These are phyloP conservation scores for Podaxis sp. DNA, from an alignment of 768 basidiomycete genomes.

Conservation along the genomic window DNA sequence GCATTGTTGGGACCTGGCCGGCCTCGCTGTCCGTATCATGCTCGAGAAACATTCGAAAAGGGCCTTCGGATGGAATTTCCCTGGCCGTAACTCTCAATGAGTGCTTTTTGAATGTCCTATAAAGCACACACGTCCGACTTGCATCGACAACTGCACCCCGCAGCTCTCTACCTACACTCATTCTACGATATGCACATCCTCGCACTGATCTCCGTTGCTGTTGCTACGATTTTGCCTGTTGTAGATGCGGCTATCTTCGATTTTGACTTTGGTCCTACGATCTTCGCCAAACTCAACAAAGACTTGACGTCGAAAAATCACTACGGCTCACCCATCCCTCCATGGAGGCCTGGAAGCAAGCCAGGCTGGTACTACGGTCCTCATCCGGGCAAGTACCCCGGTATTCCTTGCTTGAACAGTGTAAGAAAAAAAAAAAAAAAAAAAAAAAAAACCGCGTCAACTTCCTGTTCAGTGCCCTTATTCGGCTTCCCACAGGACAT, in stretches of 20 bases:
- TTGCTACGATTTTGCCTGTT: neutral
- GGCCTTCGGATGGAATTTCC: no score
- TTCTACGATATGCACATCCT: neutral
- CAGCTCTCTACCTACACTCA: neutral
- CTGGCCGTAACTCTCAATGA: neutral
- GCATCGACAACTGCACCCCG: neutral
- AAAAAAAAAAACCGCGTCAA: constrained; percentile 7
- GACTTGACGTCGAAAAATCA: constrained; percentile 11
- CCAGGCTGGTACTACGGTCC: constrained; percentile 43
- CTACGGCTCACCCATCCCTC: constrained; percentile 34
- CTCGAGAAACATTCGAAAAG: neutral
- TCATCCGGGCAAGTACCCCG: constrained; percentile 22
- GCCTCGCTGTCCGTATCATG: neutral
- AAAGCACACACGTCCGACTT: neutral
- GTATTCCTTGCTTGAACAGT: constrained; percentile 27
- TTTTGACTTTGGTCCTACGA: constrained; percentile 14
- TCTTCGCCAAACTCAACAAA: constrained; percentile 23
- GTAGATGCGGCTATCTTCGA: constrained; percentile 8
- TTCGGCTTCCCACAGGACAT: constrained; percentile 22
- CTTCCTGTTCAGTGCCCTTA: neutral
- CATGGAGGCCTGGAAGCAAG: constrained; percentile 26
- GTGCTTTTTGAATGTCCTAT: neutral
- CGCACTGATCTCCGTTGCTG: neutral
- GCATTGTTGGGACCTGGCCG: constrained; percentile 7
- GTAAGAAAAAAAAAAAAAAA: constrained; percentile 21